Base-by-base conservation (phyloP, 768 basidiomycete genomes). In the Russula dissimulans region DNA sequence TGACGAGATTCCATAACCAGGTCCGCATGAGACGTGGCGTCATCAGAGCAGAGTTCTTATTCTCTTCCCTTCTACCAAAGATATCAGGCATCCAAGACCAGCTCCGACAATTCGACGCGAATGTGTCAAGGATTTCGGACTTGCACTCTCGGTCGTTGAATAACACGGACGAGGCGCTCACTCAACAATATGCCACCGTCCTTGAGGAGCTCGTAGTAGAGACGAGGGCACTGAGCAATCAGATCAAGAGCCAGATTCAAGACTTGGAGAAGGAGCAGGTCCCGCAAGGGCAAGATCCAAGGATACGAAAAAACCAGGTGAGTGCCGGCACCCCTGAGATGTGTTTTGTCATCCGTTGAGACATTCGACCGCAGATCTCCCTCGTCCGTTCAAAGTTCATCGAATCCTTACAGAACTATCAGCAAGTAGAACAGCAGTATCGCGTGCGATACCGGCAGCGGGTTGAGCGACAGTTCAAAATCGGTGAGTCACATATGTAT, bases 381-480 rank as follows among this genome's bases (percentile, higher is more conserved):
- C 57, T 70, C 3, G 54, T 72, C 32, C 71, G 66, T n/a, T 55
- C 54, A 14, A 62, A 91, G 66, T 94, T 94, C 67, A 79, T 91
- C 45, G 91, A 92, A 63, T 85, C 88, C 22, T 84, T 93, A 62
- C 92, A 93, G 73, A 83, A 79, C 62, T 93, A 91, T 68, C 89
- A 92, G 69, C 80, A 79, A 29, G 87, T 91, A 39, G 91, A 94
- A 69, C 83, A 86, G 66, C 84, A 88, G 67, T 84, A 89, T 68
- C 82, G 91, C 39, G 74, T 79, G 61, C 86, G 82, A 71, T 87
- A 89, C 73, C 90, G 86, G 73, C 84, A 89, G 70, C 77, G 89
- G 29, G 82, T 92, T 75, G 89, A 89, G 69, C 78, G 91, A 60
- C 89, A 97, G 72, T 88, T 89, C 74, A 90, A 83, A 69, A 95